Percentiles rank a stretch among this genome's conserved stretches.
Evolutionary conservation across 163 green algal species (phyloP).

Genomic region (Picocystis sp.): DNA sequence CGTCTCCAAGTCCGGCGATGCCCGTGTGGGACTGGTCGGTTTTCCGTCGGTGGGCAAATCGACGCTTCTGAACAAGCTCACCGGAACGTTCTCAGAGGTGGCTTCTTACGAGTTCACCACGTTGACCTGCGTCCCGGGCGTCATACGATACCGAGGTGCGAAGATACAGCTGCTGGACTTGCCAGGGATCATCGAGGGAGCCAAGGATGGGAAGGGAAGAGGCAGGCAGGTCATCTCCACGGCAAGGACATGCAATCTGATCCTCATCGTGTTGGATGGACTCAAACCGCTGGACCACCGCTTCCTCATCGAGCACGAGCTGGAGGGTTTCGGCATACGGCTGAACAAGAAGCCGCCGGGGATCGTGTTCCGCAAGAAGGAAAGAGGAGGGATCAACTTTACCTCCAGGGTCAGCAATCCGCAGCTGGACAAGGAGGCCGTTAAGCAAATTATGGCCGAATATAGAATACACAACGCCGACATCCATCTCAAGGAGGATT

Average conservation of each 20-base stretch:
- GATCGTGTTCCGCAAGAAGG: constrained; percentile 73
- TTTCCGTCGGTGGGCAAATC: constrained; percentile 98
- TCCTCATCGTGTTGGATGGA: constrained; percentile 95
- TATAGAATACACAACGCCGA: constrained; percentile 82
- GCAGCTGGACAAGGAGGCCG: constrained; percentile 72
- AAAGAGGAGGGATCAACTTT: constrained; percentile 62
- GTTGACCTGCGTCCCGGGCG: constrained; percentile 83
- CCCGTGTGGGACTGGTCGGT: constrained; percentile 84
- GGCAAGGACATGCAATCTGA: constrained; percentile 92
- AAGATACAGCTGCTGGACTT: constrained; percentile 94
- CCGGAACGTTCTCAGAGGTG: constrained; percentile 89
- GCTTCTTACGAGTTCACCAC: constrained; percentile 95
- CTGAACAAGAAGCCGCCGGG: constrained; percentile 94
- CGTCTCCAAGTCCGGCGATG: constrained; percentile 93
- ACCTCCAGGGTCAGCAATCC: constrained; percentile 37
- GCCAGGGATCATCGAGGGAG: constrained; percentile 95
- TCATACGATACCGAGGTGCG: constrained; percentile 62
- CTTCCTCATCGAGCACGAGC: constrained; percentile 80
- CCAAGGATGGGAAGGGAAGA: constrained; percentile 93
- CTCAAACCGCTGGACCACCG: constrained; percentile 98
- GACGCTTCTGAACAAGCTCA: constrained; percentile 94
- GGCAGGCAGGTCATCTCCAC: constrained; percentile 95
- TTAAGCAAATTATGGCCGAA: constrained; percentile 75
- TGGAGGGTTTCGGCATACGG: constrained; percentile 86
- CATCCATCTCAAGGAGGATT: constrained; percentile 72